Base-by-base conservation (phyloP, 331 rosid genomes). In the Quercus lobata region DNA sequence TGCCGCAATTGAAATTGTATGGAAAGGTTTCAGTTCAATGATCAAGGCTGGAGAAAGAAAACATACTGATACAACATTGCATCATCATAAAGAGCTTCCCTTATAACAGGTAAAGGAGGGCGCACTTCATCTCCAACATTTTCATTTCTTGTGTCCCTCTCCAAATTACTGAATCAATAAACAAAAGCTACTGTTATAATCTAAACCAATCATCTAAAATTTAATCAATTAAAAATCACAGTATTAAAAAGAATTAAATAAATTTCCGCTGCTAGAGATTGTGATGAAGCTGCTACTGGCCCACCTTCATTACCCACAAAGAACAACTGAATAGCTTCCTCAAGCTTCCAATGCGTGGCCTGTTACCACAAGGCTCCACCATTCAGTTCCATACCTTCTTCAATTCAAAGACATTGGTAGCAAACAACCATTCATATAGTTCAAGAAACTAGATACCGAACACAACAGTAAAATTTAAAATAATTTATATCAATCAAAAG, bases 341-440 rank as follows among this genome's bases (percentile, higher is more conserved):
- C 99, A 17, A 96, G 97, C 69, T 85, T 88, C 99, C 99, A 96
- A 79, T 92, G 87, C 3, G 99, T 96, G 5, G 99, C 99, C 99
- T 96, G 76, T 80, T 72, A 77, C 63, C 24, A 34, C 29, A 81
- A 73, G 27, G 63, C 56, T 41, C 78, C 65, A 77, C 57, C 49
- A 81, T 9, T 63, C 10, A 21, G 29, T 27, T 24, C 78, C 83
- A 81, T 80, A 60, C 29, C 8, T 74, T 9, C 32, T 22, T 41
- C 37, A 53, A 22, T 34, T 57, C 81, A 54, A 16, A 55, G 65
- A 22, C 80, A 68, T 25, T 32, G 30, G 15, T 63, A 7, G 19
- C 41, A 21, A 56, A 76, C 63, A 11, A 15, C 35, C 56, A 52
- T 25, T 14, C 11, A 57, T 29, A 30, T 8, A 12, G 21, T 29